Evolutionary conservation across 2,329 filamentous ascomycete species (phyloP).

Genomic region (Pyricularia pennisetigena): DNA sequence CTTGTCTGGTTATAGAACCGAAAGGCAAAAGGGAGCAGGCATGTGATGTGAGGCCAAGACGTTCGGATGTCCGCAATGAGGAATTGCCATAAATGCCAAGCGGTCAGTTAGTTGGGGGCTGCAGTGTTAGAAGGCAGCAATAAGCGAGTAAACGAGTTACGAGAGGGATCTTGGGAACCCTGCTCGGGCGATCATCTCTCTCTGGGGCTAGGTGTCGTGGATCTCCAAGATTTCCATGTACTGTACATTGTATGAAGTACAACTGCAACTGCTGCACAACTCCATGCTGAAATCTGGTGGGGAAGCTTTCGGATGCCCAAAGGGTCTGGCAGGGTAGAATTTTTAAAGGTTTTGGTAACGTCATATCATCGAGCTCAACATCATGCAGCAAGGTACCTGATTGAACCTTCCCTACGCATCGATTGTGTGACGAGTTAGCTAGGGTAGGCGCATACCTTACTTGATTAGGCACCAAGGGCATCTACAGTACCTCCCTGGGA

Average conservation of each 20-base stretch:
- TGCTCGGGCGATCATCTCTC: not conserved
- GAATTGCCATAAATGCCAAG: not conserved
- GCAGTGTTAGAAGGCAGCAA: not conserved
- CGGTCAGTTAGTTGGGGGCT: not conserved
- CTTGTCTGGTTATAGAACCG: not conserved
- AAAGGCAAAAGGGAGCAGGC: not conserved
- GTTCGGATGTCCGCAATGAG: not conserved
- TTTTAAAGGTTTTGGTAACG: not conserved
- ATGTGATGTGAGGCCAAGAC: not conserved
- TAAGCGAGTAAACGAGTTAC: not conserved
- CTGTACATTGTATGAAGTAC: not conserved
- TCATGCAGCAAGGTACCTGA: not conserved
- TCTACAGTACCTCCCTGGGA: not conserved
- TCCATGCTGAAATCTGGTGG: no score
- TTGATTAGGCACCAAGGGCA: no score
- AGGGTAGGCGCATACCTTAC: not conserved
- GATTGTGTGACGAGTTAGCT: no score
- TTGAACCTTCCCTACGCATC: no score
- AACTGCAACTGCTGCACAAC: no score
- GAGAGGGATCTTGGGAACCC: not conserved
- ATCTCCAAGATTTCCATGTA: not conserved
- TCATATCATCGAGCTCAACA: not conserved
- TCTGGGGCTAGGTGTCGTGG: not conserved
- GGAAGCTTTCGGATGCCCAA: not conserved
- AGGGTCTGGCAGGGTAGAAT: not conserved